Base-by-base conservation (phyloP, 805 yeast genomes). In the Debaryomyces tyrocola region DNA sequence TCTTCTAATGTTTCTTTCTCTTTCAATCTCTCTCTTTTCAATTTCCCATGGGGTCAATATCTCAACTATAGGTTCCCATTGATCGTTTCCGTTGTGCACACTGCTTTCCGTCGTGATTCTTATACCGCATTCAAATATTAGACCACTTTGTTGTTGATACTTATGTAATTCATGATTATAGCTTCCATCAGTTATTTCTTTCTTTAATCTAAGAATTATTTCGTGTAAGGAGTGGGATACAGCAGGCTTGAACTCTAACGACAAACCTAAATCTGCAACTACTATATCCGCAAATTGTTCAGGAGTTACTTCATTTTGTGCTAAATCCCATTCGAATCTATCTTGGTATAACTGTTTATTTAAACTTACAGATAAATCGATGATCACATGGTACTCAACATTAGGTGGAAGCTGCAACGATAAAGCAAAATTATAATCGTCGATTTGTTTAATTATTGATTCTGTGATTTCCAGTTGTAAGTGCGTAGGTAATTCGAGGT, bases 1-100 rank as follows among this genome's bases (percentile, higher is more conserved):
- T 61, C 99, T 82, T 66, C 99, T 81, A 50, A 90, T 77, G 62
- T 87, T 90, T 65, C 98, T 79, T 57, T 91, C 97, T 59, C 95
- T 83, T 67, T 94, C 99, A 55, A 90, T 90, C 63, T 94, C 98
- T 54, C 98, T 79, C 68, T 86, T 85, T 62, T 92, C 97, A 47
- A 94, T 89, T 66, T 94, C 99, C 80, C 91, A 90, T 45, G 88
- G 91, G 1, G 94, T 83, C 48, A 94, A 75, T 11, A 82, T 80
- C 65, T 92, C 98, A 6, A 92, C 85, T 37, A 82, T 77, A 21
- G 99, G 99, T 45, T 85, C 84, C 95, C 97, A 94, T 36, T 74
- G 79, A 33, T 83, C 87, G 28, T 96, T 96, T 20, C 88, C 77
- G 42, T 82, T 82, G 59, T 86, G 94, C 27, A 80, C 77, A 59